Percentiles rank a stretch among this genome's conserved stretches.
phyloP scores from a whole-genome alignment of 495 filamentous ascomycete species.

The Xylaria telfairii region DNA sequence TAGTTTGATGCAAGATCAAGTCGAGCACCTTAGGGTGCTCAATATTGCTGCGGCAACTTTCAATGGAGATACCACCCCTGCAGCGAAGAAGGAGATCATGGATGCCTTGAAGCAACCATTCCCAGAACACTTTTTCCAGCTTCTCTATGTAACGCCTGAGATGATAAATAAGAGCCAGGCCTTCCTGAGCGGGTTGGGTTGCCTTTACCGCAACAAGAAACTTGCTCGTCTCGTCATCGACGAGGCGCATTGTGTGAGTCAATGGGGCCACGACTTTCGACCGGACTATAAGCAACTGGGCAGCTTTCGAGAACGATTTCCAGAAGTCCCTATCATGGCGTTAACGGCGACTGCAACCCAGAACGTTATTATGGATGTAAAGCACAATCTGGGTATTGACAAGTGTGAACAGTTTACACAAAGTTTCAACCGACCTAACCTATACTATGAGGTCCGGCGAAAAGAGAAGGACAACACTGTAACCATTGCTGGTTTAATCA shows the following conservation, averaged over 20 bases:
- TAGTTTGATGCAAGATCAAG: constrained; percentile 96
- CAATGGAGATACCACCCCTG: constrained; percentile 71
- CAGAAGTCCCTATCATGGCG: constrained; percentile 87
- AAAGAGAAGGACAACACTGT: constrained; percentile 59
- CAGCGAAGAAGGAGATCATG: constrained; percentile 65
- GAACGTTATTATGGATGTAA: constrained; percentile 89
- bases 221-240: constrained; percentile 95
- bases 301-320: constrained; percentile 68
- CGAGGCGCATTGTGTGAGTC: constrained; percentile 97
- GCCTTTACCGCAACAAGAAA: constrained; percentile 66
- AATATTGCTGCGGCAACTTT: constrained; percentile 78
- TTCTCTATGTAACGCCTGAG: constrained; percentile 95
- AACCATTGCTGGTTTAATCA: constrained; percentile 76
- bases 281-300: constrained; percentile 93
- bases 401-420: constrained; percentile 79
- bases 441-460: constrained; percentile 79
- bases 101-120: constrained; percentile 61
- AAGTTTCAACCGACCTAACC: constrained; percentile 93
- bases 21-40: constrained; percentile 74
- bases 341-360: constrained; percentile 93
- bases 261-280: constrained; percentile 99
- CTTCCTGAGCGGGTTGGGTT: constrained; percentile 65
- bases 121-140: constrained; percentile 73
- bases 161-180: constrained; percentile 83
- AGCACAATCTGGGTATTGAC: constrained; percentile 81